Conservation (phyloP, 208 protist genomes). For the Trypanosoma cruzi region DNA sequence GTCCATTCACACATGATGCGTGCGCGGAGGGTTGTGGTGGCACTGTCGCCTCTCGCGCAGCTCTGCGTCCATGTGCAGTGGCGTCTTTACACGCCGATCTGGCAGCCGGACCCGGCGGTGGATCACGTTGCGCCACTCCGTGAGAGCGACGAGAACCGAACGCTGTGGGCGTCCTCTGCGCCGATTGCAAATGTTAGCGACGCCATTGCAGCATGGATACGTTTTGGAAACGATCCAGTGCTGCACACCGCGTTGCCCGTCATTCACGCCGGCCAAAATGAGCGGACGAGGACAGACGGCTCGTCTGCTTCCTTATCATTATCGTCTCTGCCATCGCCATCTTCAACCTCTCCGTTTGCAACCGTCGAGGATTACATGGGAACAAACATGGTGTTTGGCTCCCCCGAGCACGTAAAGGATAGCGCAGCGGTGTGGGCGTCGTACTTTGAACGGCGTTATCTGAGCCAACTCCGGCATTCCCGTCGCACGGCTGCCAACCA, state of each 20-base stretch:
- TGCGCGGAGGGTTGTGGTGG: constrained; percentile 9
- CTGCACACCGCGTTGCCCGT: constrained; percentile 52
- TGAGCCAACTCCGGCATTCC: constrained; percentile 51
- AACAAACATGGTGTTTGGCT: constrained; percentile 70
- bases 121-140: constrained; percentile 54
- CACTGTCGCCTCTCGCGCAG: background rate
- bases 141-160: constrained; percentile 52
- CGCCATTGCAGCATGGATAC: constrained; percentile 69
- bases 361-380: constrained; percentile 89
- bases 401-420: constrained; percentile 50
- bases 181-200: constrained; percentile 43
- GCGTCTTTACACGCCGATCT: constrained; percentile 84
- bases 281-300: background rate
- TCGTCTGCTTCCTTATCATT: background rate
- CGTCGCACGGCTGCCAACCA: constrained; percentile 63
- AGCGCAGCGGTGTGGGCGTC: constrained; percentile 66
- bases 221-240: constrained; percentile 91
- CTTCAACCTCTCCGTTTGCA: constrained; percentile 66
- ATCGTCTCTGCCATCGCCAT: background rate
- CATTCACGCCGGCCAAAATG: constrained; percentile 5
- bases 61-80: background rate
- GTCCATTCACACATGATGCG: background rate
- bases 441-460: constrained; percentile 55
- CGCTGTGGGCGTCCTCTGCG: constrained; percentile 50
- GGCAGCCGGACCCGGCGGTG: constrained; percentile 36